These are phyloP conservation scores for Cucumis melo DNA, from an alignment of 306 rosid species.

Conservation along the genomic window DNA sequence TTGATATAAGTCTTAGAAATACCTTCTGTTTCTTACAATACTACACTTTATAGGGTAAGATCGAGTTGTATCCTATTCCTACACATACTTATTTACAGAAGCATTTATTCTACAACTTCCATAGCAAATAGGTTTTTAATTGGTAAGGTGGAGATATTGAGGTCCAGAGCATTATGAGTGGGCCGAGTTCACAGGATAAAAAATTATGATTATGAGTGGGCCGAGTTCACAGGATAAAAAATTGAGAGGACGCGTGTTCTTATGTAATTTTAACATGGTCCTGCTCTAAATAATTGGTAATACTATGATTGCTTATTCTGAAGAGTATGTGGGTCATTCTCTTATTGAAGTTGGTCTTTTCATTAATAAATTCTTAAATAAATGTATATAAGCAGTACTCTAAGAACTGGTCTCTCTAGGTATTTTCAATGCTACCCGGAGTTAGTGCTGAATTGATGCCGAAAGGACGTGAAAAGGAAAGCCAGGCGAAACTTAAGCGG, in stretches of 20 bases:
- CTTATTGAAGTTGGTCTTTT: background rate
- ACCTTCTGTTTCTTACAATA: background rate
- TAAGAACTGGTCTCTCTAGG: conserved; percentile 25
- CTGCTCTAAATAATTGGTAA: background rate
- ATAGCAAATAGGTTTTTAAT: background rate
- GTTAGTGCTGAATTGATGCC: conserved; percentile 71
- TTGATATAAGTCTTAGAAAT: background rate
- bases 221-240: background rate
- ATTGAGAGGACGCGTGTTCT: background rate
- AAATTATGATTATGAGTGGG: background rate
- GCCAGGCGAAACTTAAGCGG: conserved; percentile 75
- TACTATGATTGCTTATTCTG: background rate
- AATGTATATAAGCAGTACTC: background rate
- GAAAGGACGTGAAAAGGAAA: conserved; percentile 83
- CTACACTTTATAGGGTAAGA: background rate
- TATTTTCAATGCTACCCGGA: conserved; percentile 77
- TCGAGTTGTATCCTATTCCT: background rate
- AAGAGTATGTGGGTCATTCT: background rate
- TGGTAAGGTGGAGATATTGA: background rate
- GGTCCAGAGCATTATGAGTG: background rate
- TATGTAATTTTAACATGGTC: background rate
- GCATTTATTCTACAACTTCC: background rate
- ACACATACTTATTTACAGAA: background rate
- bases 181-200: background rate
- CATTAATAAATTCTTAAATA: background rate